Conservation (phyloP, 1,284 basidiomycete species). For the Ceratobasidium sp. region DNA sequence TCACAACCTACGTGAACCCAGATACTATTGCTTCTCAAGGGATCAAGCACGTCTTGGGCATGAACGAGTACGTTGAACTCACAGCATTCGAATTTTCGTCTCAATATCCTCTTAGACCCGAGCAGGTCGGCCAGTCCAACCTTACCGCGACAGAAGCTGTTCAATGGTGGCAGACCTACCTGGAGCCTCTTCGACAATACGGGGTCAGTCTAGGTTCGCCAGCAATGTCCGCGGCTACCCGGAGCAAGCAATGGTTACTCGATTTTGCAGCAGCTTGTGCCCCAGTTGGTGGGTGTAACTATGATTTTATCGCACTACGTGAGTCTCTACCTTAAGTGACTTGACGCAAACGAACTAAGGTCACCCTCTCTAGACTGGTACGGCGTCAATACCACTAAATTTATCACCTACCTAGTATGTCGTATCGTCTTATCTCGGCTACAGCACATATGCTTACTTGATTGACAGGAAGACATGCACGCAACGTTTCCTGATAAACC, state of each 20-base stretch:
- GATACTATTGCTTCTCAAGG: conserved; percentile 53
- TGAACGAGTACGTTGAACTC: conserved; percentile 56
- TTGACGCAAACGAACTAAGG: not conserved
- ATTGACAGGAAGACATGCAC: conserved; percentile 61
- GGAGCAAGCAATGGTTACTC: conserved; percentile 61
- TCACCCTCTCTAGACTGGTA: conserved; percentile 65
- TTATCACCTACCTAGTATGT: conserved; percentile 67
- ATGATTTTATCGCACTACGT: conserved; percentile 63
- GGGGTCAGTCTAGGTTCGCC: conserved; percentile 61
- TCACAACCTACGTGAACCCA: conserved; percentile 54
- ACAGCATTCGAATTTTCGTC: too few relatives aligned
- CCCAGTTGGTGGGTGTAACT: conserved; percentile 57
- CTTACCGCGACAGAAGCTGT: conserved; percentile 52
- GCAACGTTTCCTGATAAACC: conserved; percentile 62
- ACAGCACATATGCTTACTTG: not conserved
- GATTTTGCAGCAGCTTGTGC: conserved; percentile 61
- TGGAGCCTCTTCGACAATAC: conserved; percentile 47
- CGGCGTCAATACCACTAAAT: conserved; percentile 63
- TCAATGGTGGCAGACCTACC: conserved; percentile 53
- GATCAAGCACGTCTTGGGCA: conserved; percentile 56
- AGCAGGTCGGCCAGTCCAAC: conserved; percentile 42
- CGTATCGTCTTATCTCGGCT: conserved; percentile 17
- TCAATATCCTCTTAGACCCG: not conserved
- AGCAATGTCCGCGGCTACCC: conserved; percentile 59
- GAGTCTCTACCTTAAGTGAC: conserved; percentile 47